These are phyloP conservation scores for Leishmania guyanensis DNA, from an alignment of 208 protist species.

Conservation along the genomic window DNA sequence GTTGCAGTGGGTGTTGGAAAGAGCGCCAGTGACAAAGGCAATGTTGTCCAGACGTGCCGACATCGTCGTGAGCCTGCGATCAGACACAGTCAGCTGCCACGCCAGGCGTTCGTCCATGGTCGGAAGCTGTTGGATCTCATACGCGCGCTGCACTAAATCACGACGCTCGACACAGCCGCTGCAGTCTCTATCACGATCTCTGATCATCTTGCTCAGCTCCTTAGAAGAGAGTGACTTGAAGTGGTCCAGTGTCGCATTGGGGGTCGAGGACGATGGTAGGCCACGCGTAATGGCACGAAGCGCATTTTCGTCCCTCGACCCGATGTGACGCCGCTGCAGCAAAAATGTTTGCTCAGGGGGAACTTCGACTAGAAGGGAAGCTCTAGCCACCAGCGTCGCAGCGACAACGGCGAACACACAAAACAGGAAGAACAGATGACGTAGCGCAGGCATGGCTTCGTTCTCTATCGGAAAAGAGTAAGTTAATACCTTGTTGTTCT, in stretches of 20 bases:
- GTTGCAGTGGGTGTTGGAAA: constrained; percentile 23
- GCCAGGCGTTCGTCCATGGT: constrained; percentile 48
- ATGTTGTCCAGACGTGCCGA: constrained; percentile 16
- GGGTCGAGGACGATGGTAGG: constrained; percentile 19
- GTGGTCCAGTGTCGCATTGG: constrained; percentile 17
- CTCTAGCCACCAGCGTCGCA: background rate
- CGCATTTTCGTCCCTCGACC: constrained; percentile 10
- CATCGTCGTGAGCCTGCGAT: constrained; percentile 26
- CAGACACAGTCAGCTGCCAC: constrained; percentile 41
- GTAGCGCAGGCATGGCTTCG: background rate
- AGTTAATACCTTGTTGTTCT: background rate
- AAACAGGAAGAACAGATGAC: background rate
- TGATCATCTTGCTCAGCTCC: constrained; percentile 43
- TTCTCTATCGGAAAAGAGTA: background rate
- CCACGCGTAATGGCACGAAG: constrained; percentile 34
- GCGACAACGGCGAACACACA: background rate
- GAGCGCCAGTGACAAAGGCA: constrained; percentile 23
- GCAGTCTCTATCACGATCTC: constrained; percentile 41
- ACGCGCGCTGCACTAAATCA: constrained; percentile 42
- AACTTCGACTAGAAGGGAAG: constrained; percentile 36
- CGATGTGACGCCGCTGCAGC: constrained; percentile 36
- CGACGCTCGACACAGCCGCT: constrained; percentile 45
- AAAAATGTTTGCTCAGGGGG: constrained; percentile 51
- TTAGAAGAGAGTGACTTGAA: constrained; percentile 21
- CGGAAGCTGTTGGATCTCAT: constrained; percentile 35